Percentiles rank a stretch among this genome's conserved stretches.
phyloP scores from a whole-genome alignment of 2,329 filamentous ascomycete genomes.

The Colletotrichum somersetense region DNA sequence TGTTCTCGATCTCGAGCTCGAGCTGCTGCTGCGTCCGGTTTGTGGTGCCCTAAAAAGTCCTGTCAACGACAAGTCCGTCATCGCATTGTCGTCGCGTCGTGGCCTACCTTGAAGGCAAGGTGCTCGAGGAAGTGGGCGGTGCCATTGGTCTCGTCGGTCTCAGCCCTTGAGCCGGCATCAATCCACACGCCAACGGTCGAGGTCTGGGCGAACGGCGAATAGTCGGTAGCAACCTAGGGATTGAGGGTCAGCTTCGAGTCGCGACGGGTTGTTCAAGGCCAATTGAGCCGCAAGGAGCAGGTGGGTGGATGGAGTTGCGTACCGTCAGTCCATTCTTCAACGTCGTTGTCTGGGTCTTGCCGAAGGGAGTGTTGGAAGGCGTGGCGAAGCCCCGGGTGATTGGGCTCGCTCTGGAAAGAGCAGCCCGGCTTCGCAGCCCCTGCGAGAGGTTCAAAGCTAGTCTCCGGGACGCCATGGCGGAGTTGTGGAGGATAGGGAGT shows the following conservation, averaged over 20 bases:
- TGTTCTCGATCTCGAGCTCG: constrained; percentile 99
- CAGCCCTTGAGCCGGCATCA: constrained; percentile 96
- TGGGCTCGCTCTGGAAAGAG: constrained; percentile 81
- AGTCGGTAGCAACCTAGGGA: constrained; percentile 91
- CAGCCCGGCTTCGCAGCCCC: constrained; percentile 88
- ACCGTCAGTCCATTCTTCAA: constrained; percentile 98
- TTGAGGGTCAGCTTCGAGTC: constrained; percentile 46
- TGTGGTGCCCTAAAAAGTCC: constrained; percentile 78
- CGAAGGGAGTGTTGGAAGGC: constrained; percentile 74
- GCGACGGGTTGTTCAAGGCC: constrained; percentile 46
- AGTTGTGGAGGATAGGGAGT: constrained; percentile 62
- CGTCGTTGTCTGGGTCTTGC: constrained; percentile 95
- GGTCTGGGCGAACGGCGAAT: constrained; percentile 98
- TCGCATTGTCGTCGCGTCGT: constrained; percentile 27
- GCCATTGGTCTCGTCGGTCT: constrained; percentile 98
- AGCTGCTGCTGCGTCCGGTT: constrained; percentile 97
- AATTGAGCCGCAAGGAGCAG: constrained; percentile 51
- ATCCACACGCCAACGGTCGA: constrained; percentile 99
- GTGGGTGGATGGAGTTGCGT: constrained; percentile 49
- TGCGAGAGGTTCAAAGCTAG: constrained; percentile 94
- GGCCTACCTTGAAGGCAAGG: constrained; percentile 95
- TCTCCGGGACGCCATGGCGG: constrained; percentile 93
- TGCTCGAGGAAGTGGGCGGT: constrained; percentile 99
- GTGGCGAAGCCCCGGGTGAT: constrained; percentile 91
- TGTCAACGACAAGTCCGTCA: constrained; percentile 17